Evolutionary conservation across 1,139 yeast species (phyloP).

Genomic region (Insectozyma bohioensis): DNA sequence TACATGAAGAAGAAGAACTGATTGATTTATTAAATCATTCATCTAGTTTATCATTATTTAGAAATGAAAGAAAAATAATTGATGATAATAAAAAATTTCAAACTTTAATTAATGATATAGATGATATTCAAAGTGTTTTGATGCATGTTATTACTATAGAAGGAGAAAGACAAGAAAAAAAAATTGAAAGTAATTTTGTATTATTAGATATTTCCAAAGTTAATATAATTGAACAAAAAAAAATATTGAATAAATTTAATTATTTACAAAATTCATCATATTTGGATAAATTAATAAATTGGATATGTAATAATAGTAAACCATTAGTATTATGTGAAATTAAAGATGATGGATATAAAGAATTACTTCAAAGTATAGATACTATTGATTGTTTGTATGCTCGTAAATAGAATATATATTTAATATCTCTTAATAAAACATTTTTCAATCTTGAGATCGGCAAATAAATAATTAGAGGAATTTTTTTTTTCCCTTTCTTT

Average conservation of each 20-base stretch:
- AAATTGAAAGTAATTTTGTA: conserved; percentile 5
- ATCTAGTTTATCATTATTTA: conserved; percentile 3
- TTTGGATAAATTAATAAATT: conserved; percentile 5
- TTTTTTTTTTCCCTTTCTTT: no score
- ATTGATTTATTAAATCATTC: conserved; percentile 8
- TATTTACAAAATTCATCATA: not conserved
- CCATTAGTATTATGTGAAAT: conserved; percentile 7
- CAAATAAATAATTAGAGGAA: no score
- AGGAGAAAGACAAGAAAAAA: not conserved
- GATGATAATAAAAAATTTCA: conserved; percentile 6
- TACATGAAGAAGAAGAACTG: conserved; percentile 1
- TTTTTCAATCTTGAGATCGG: no score
- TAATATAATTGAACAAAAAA: conserved; percentile 1
- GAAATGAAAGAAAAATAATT: conserved; percentile 24
- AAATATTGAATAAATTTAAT: conserved; percentile 4
- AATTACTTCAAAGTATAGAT: conserved; percentile 17
- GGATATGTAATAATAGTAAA: conserved; percentile 5
- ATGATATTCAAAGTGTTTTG: no score
- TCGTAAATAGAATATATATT: no score
- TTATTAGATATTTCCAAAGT: conserved; percentile 10
- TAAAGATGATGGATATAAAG: conserved; percentile 11
- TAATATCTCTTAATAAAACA: no score
- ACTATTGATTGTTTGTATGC: conserved; percentile 22
- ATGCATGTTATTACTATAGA: conserved; percentile 6
- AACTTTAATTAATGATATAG: not conserved